Conservation (phyloP, 768 basidiomycete species). For the Symmetrospora coprosmae region DNA sequence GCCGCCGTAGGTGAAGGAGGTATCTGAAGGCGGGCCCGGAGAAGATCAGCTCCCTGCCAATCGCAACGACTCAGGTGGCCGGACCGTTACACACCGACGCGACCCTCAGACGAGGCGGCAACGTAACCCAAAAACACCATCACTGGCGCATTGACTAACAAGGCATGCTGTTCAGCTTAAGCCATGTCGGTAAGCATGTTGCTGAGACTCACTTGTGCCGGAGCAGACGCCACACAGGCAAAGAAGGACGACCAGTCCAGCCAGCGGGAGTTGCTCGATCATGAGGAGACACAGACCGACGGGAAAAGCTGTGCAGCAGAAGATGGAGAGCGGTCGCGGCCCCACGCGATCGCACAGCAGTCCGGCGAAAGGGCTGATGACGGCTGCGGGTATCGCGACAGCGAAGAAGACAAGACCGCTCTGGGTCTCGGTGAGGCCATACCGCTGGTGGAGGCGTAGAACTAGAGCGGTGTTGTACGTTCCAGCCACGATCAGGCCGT, state of each 20-base stretch:
- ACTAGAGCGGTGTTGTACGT: slow-evolving; percentile 14
- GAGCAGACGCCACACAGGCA: slow-evolving; percentile 1
- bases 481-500: slow-evolving; percentile 15
- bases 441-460: slow-evolving; percentile 4
- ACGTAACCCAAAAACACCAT: slow-evolving; percentile 14
- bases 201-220: background rate
- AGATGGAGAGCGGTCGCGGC: slow-evolving; percentile 5
- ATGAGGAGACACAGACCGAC: slow-evolving; percentile 3
- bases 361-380: background rate
- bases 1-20: slow-evolving; percentile 9
- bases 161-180: background rate
- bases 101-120: background rate
- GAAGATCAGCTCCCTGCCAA: background rate
- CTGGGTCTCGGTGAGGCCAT: background rate
- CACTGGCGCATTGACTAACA: too few species aligned
- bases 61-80: too few species aligned
- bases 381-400: slow-evolving; percentile 1
- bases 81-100: background rate
- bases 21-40: background rate
- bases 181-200: background rate
- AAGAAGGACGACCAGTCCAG: slow-evolving; percentile 6
- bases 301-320: slow-evolving; percentile 1
- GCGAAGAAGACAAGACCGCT: slow-evolving; percentile 12
- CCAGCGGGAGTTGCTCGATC: slow-evolving; percentile 9
- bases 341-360: background rate